phyloP scores from a whole-genome alignment of 495 filamentous ascomycete species.

The Penicillium roqueforti region DNA sequence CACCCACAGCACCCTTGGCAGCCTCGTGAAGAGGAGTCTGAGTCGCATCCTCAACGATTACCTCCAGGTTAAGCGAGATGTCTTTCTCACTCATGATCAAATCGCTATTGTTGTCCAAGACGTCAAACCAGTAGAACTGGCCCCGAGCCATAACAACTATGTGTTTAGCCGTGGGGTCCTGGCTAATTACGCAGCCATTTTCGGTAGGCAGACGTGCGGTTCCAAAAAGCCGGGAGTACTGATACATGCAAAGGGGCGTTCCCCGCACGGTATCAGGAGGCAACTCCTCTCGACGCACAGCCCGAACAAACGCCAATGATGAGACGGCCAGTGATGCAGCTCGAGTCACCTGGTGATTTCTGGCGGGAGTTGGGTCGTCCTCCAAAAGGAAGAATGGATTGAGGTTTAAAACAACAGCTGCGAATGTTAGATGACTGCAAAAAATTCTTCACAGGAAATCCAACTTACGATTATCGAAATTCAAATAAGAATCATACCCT shows the following conservation, averaged over 20 bases:
- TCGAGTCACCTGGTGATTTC: constrained; percentile 93
- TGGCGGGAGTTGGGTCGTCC: constrained; percentile 92
- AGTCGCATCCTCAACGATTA: constrained; percentile 84
- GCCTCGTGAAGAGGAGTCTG: constrained; percentile 90
- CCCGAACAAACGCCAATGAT: constrained; percentile 85
- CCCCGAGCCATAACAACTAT: constrained; percentile 92
- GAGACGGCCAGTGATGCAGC: constrained; percentile 91
- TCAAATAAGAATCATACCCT: constrained; percentile 99
- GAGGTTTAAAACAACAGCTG: constrained; percentile 87
- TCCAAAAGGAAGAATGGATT: constrained; percentile 98
- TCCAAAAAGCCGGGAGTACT: constrained; percentile 93
- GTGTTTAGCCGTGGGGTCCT: constrained; percentile 84
- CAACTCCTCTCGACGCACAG: constrained; percentile 88
- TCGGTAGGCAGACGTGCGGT: constrained; percentile 94
- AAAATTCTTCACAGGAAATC: neutral
- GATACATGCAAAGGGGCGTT: constrained; percentile 91
- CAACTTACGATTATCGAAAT: constrained; percentile 83
- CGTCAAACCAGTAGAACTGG: constrained; percentile 99
- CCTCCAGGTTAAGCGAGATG: constrained; percentile 84
- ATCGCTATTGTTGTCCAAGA: constrained; percentile 89
- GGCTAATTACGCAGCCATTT: constrained; percentile 92
- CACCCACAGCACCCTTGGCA: constrained; percentile 87
- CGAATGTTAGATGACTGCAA: constrained; percentile 8
- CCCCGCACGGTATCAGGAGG: constrained; percentile 82
- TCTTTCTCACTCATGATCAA: constrained; percentile 97